Percentiles rank a stretch among this genome's conserved stretches.
Evolutionary conservation across 2,329 filamentous ascomycete genomes (phyloP).

Genomic region (Cercospora sojina): DNA sequence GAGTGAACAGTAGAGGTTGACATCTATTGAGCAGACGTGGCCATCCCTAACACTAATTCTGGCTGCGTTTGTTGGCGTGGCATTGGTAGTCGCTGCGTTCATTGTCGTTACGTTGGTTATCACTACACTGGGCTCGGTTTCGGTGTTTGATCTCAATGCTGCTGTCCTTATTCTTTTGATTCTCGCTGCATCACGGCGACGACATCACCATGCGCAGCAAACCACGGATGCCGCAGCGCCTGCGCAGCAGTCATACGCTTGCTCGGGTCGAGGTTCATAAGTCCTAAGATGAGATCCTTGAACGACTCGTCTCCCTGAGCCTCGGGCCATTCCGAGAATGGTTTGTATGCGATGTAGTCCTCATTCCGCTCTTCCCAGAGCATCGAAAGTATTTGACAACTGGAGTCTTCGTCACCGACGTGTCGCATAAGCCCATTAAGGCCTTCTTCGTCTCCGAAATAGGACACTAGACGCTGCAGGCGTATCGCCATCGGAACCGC

Average conservation of each 20-base stretch:
- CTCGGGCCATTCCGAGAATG: conserved; percentile 5
- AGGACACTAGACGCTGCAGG: conserved; percentile 36
- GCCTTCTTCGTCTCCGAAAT: conserved; percentile 33
- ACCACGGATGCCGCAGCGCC: conserved; percentile 8
- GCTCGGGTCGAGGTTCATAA: conserved; percentile 10
- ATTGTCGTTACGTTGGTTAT: too few relatives aligned
- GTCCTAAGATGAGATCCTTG: neutral
- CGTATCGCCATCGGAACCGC: conserved; percentile 32
- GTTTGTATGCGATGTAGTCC: conserved; percentile 4
- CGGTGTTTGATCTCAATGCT: too few relatives aligned
- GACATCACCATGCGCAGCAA: too few relatives aligned
- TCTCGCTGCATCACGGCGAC: too few relatives aligned
- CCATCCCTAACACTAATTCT: too few relatives aligned
- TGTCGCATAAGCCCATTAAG: conserved; percentile 37
- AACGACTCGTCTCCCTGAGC: neutral
- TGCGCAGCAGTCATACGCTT: conserved; percentile 1
- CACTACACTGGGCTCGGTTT: too few relatives aligned
- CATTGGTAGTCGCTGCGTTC: too few relatives aligned
- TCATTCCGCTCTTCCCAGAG: conserved; percentile 18
- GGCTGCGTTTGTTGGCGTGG: too few relatives aligned
- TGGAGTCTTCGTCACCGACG: conserved; percentile 38
- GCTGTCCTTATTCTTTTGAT: too few relatives aligned
- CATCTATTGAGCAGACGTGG: too few relatives aligned
- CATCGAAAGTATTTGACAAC: conserved; percentile 32
- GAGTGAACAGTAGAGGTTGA: too few relatives aligned